phyloP scores from a whole-genome alignment of 2,329 filamentous ascomycete genomes.

The Scleromitrula shiraiana region DNA sequence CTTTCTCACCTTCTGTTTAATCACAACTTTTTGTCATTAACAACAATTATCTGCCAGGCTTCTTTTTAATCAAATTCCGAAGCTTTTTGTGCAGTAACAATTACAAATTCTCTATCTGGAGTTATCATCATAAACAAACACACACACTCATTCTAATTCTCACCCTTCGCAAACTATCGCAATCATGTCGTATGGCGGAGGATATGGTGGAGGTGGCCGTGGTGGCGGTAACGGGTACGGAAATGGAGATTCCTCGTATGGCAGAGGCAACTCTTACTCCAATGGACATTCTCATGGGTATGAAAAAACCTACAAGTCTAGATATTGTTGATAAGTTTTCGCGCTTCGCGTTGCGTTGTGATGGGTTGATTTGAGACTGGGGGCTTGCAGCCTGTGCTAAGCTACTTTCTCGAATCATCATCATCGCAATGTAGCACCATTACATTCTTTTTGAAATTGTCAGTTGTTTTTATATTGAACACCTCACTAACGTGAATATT shows the following conservation, averaged over 20 bases:
- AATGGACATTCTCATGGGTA: conserved; percentile 45
- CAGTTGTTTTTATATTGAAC: conserved; percentile 8
- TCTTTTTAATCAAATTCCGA: conserved; percentile 20
- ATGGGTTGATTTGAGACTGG: conserved; percentile 19
- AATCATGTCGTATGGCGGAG: conserved; percentile 54
- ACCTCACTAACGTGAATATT: conserved; percentile 31
- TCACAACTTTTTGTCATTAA: conserved; percentile 11
- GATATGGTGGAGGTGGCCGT: conserved; percentile 47
- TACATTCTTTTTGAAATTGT: conserved; percentile 14
- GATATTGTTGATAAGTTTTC: conserved; percentile 30
- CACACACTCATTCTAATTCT: conserved; percentile 14
- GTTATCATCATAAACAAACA: conserved; percentile 9
- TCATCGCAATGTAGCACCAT: conserved; percentile 16
- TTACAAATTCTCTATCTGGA: conserved; percentile 9
- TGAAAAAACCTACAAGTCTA: conserved; percentile 31
- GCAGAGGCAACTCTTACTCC: conserved; percentile 37
- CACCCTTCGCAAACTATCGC: conserved; percentile 4
- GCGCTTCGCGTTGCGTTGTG: conserved; percentile 24
- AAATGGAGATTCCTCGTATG: conserved; percentile 47
- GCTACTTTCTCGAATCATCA: conserved; percentile 9
- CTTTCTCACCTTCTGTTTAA: conserved; percentile 8
- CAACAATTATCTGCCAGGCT: conserved; percentile 14
- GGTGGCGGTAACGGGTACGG: conserved; percentile 42
- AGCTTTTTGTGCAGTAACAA: conserved; percentile 10
- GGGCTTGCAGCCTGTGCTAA: conserved; percentile 15